Evolutionary conservation across 805 yeast genomes (phyloP).

Genomic region (Wickerhamomyces queroliae): DNA sequence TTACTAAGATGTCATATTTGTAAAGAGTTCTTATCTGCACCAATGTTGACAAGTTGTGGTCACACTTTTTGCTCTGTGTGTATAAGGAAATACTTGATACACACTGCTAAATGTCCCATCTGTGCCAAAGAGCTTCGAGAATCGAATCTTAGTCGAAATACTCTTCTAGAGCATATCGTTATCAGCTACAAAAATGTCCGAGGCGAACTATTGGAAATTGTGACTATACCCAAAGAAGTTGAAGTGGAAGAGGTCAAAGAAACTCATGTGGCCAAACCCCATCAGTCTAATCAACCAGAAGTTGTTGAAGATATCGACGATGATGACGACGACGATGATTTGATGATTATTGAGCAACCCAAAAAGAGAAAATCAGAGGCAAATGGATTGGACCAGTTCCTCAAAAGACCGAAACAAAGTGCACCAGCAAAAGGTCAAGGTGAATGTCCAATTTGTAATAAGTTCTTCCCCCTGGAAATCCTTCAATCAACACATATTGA

Average conservation of each 20-base stretch:
- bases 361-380: slow-evolving; percentile 14
- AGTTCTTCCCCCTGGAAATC: slow-evolving; percentile 42
- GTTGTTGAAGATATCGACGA: slow-evolving; percentile 23
- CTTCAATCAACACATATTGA: slow-evolving; percentile 56
- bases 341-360: slow-evolving; percentile 24
- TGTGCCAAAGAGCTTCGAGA: slow-evolving; percentile 70
- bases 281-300: slow-evolving; percentile 7
- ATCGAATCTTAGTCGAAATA: slow-evolving; percentile 60
- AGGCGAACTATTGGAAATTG: slow-evolving; percentile 27
- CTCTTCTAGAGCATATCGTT: slow-evolving; percentile 66
- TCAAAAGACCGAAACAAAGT: slow-evolving; percentile 13
- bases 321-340: slow-evolving; percentile 23
- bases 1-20: slow-evolving; percentile 81
- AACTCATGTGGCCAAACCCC: too few relatives aligned
- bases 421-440: slow-evolving; percentile 28
- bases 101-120: slow-evolving; percentile 64
- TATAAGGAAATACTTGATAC: slow-evolving; percentile 63
- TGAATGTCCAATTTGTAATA: slow-evolving; percentile 60
- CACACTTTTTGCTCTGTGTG: slow-evolving; percentile 90
- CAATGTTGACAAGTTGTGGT: slow-evolving; percentile 79
- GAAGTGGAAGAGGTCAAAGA: slow-evolving; percentile 1
- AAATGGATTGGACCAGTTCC: slow-evolving; percentile 12
- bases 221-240: slow-evolving; percentile 10
- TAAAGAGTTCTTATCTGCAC: slow-evolving; percentile 73
- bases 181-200: slow-evolving; percentile 43